These are phyloP conservation scores for Entomortierella beljakovae DNA, from an alignment of 192 early-diverging fungal genomes.

Conservation along the genomic window DNA sequence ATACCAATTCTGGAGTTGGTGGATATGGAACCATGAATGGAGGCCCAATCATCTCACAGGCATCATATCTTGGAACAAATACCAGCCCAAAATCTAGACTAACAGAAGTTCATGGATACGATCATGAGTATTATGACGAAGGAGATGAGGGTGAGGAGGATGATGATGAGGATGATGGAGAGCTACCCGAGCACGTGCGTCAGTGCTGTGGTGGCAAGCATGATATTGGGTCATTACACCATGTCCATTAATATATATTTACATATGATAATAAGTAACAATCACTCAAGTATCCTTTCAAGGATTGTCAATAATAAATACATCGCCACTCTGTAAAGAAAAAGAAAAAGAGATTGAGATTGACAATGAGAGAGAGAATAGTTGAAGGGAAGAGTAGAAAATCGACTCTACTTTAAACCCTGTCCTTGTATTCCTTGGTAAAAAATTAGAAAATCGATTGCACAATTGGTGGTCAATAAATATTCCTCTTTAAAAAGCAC, in stretches of 20 bases:
- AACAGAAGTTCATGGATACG: conserved; percentile 3
- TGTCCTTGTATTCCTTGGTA: too few relatives aligned
- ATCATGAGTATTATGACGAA: conserved; percentile 20
- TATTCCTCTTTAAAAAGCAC: too few relatives aligned
- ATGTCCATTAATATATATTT: conserved; percentile 10
- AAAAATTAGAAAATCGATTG: too few relatives aligned
- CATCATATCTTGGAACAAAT: conserved; percentile 17
- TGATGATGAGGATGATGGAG: conserved; percentile 40
- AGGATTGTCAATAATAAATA: too few relatives aligned
- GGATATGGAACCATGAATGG: conserved; percentile 45
- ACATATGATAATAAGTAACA: too few relatives aligned
- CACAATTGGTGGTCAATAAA: too few relatives aligned
- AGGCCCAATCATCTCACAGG: conserved; percentile 29
- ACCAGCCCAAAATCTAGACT: conserved; percentile 20
- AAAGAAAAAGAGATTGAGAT: too few relatives aligned
- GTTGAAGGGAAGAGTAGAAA: too few relatives aligned
- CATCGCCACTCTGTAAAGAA: too few relatives aligned
- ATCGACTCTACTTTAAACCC: too few relatives aligned
- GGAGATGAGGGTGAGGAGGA: conserved; percentile 18
- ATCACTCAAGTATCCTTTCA: too few relatives aligned
- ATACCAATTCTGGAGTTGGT: conserved; percentile 12
- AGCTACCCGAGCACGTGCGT: conserved; percentile 45
- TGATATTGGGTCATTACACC: conserved; percentile 44
- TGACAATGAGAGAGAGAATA: too few relatives aligned
- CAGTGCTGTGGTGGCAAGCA: conserved; percentile 53